These are phyloP conservation scores for Microbotryum intermedium DNA, from an alignment of 1,284 basidiomycete genomes.

Conservation along the genomic window DNA sequence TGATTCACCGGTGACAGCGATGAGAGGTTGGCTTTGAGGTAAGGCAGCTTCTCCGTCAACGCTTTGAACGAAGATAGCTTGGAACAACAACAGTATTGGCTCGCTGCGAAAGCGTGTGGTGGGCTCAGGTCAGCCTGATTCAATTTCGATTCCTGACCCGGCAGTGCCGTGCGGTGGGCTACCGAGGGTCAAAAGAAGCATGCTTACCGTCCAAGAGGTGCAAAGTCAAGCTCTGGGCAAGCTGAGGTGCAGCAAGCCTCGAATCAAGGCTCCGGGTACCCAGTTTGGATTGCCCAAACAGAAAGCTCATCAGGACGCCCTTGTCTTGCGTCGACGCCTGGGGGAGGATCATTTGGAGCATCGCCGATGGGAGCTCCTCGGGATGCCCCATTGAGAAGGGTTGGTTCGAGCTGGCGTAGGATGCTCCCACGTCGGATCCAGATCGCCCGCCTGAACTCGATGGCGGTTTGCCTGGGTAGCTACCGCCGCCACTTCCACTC, in stretches of 20 bases:
- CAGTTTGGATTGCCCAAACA: not conserved
- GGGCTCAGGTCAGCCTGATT: not conserved
- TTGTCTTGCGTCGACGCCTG: too few species aligned
- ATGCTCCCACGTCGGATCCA: too few species aligned
- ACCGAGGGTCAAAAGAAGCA: not conserved
- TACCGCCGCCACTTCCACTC: not conserved
- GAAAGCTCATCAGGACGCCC: too few species aligned
- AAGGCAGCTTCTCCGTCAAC: conserved; percentile 2
- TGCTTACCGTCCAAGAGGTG: conserved; percentile 17
- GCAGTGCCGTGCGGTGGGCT: too few species aligned
- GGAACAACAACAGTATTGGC: conserved; percentile 11
- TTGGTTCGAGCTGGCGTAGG: too few species aligned
- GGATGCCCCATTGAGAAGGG: too few species aligned
- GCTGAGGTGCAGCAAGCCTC: not conserved
- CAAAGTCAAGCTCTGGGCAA: conserved; percentile 4
- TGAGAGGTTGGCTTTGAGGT: conserved; percentile 5
- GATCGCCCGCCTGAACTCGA: too few species aligned
- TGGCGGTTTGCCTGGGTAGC: too few species aligned
- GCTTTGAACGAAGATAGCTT: conserved; percentile 6
- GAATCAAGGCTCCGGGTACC: not conserved
- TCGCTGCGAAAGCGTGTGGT: not conserved
- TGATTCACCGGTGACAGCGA: conserved; percentile 7
- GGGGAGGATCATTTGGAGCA: too few species aligned
- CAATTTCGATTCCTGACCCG: too few species aligned
- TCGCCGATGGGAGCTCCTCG: too few species aligned